Conservation (phyloP, 495 filamentous ascomycete genomes). For the Peziza echinospora region DNA sequence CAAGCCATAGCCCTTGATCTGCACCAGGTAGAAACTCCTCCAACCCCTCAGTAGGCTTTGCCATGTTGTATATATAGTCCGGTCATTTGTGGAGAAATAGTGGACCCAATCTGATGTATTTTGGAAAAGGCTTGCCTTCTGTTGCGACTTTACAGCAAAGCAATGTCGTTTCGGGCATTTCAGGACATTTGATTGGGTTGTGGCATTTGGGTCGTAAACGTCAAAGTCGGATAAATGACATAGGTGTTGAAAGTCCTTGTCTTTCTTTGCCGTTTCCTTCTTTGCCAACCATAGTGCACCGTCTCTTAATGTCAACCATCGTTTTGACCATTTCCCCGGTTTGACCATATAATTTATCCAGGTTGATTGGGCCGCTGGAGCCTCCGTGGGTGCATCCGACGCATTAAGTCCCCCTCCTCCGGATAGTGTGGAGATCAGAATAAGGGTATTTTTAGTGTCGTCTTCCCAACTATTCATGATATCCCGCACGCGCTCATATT, state of each 20-base stretch:
- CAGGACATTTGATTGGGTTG: constrained; percentile 37
- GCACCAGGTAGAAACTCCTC: constrained; percentile 76
- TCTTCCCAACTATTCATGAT: constrained; percentile 81
- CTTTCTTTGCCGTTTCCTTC: constrained; percentile 32
- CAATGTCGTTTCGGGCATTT: constrained; percentile 61
- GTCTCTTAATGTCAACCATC: constrained; percentile 49
- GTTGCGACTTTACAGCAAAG: constrained; percentile 80
- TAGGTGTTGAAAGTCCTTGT: constrained; percentile 43
- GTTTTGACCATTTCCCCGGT: constrained; percentile 68
- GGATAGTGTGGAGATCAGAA: constrained; percentile 34
- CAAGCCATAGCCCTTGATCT: constrained; percentile 31
- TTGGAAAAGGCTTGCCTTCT: constrained; percentile 69
- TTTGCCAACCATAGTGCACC: constrained; percentile 62
- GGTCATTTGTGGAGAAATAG: constrained; percentile 67
- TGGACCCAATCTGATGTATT: constrained; percentile 71
- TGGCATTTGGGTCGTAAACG: constrained; percentile 53
- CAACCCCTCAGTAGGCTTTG: constrained; percentile 50
- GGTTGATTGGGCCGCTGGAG: constrained; percentile 39
- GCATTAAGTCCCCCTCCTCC: constrained; percentile 30
- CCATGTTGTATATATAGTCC: constrained; percentile 39
- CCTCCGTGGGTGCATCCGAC: constrained; percentile 31
- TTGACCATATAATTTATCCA: constrained; percentile 62
- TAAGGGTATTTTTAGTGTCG: constrained; percentile 48
- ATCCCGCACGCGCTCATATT: constrained; percentile 71
- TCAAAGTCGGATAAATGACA: constrained; percentile 91